Conservation (phyloP, 768 basidiomycete species). For the Collybia sp. region DNA sequence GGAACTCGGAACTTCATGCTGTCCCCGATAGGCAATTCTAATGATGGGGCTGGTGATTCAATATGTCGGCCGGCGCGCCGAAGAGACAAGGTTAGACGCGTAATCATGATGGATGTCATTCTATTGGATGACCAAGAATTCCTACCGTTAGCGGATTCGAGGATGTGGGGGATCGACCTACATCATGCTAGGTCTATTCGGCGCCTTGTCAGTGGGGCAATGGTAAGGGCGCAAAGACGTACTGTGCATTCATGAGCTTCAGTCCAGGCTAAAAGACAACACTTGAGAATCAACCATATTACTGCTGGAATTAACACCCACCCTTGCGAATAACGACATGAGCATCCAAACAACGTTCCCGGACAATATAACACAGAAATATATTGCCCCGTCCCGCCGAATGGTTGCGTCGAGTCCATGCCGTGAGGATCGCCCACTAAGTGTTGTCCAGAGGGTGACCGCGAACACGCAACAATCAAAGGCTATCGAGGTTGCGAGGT, state of each 20-base stretch:
- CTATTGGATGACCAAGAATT: background rate
- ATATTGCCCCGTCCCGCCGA: slow-evolving; percentile 14
- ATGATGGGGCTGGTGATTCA: background rate
- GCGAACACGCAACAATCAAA: background rate
- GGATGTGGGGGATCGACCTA: background rate
- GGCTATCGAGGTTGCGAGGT: background rate
- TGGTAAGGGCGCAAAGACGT: background rate
- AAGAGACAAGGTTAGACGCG: slow-evolving; percentile 16
- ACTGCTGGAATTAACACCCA: slow-evolving; percentile 1
- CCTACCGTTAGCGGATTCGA: background rate
- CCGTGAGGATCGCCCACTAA: background rate
- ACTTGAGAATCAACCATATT: background rate
- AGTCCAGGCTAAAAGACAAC: background rate
- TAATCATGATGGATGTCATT: slow-evolving; percentile 18
- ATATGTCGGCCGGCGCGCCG: slow-evolving; percentile 5
- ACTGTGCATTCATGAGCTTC: slow-evolving; percentile 16
- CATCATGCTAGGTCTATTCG: background rate
- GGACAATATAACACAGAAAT: slow-evolving; percentile 16
- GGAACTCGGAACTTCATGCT: too few relatives aligned
- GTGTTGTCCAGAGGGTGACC: background rate
- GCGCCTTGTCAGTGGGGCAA: background rate
- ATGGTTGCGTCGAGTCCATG: slow-evolving; percentile 7
- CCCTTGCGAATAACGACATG: slow-evolving; percentile 11
- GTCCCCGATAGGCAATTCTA: too few relatives aligned
- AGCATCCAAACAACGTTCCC: slow-evolving; percentile 17